Conservation (phyloP, 257 asterid genomes). For the Capsicum chinense region DNA sequence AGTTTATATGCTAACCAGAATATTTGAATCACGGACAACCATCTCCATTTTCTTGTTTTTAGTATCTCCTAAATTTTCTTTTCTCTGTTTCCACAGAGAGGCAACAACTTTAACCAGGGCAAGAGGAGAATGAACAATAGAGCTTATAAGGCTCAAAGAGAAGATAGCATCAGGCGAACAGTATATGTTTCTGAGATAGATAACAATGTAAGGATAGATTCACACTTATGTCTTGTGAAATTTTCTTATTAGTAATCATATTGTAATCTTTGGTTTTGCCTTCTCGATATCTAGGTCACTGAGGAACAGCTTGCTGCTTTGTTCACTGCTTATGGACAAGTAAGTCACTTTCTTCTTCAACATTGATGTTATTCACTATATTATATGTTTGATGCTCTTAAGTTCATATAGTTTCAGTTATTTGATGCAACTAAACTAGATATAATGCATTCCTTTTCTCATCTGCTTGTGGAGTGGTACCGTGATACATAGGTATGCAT, state of each 20-base stretch:
- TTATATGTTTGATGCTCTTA: not conserved
- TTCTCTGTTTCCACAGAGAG: slow-evolving; percentile 58
- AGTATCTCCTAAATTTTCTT: not conserved
- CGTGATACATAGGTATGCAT: not conserved
- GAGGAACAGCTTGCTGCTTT: slow-evolving; percentile 93
- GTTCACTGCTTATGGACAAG: slow-evolving; percentile 85
- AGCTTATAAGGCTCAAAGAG: slow-evolving; percentile 86
- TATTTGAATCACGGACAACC: not conserved
- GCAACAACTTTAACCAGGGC: slow-evolving; percentile 62
- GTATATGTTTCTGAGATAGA: slow-evolving; percentile 91
- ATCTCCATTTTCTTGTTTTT: slow-evolving; percentile 1
- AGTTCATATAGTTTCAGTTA: not conserved
- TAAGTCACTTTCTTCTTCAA: slow-evolving; percentile 48
- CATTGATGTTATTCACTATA: not conserved
- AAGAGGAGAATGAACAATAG: slow-evolving; percentile 70
- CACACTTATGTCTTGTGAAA: slow-evolving; percentile 21
- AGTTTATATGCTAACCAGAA: not conserved
- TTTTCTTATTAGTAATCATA: slow-evolving; percentile 32
- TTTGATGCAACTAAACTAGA: not conserved
- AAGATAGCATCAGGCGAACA: slow-evolving; percentile 86
- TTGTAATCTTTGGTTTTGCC: slow-evolving; percentile 28
- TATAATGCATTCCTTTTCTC: not conserved
- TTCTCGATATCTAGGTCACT: slow-evolving; percentile 56
- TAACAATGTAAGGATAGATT: slow-evolving; percentile 59
- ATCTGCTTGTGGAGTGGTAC: not conserved